These are phyloP conservation scores for Aspergillus ochraceoroseus DNA, from an alignment of 2,329 filamentous ascomycete species.

Conservation along the genomic window DNA sequence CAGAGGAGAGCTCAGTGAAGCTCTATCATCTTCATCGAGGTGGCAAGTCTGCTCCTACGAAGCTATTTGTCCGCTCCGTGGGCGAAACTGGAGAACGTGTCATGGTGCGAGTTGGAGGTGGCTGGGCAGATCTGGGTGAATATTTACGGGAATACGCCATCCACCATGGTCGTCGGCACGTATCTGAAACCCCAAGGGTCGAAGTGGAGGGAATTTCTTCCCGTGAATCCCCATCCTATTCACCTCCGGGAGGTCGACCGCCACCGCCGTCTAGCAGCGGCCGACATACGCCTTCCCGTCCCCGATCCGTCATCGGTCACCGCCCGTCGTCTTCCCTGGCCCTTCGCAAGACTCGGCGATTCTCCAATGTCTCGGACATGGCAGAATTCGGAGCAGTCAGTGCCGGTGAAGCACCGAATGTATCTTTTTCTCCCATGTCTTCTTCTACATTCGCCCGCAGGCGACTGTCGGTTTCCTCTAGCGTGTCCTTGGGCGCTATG, in stretches of 20 bases:
- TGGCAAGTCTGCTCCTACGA: conserved; percentile 81
- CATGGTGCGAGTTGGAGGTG: conserved; percentile 95
- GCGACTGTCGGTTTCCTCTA: conserved; percentile 39
- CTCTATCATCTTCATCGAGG: conserved; percentile 85
- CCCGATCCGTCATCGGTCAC: conserved; percentile 34
- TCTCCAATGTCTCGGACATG: conserved; percentile 34
- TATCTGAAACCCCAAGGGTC: conserved; percentile 50
- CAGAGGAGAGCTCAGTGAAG: conserved; percentile 69
- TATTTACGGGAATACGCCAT: conserved; percentile 90
- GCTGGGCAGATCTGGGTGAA: conserved; percentile 95
- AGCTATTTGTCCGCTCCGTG: conserved; percentile 87
- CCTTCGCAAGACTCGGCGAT: conserved; percentile 38
- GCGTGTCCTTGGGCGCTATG: conserved; percentile 32
- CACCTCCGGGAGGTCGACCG: conserved; percentile 26
- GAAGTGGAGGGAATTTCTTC: conserved; percentile 51
- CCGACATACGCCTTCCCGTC: conserved; percentile 36
- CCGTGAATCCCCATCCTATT: conserved; percentile 29
- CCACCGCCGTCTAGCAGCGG: conserved; percentile 25
- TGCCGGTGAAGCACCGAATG: conserved; percentile 27
- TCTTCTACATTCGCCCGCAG: conserved; percentile 28
- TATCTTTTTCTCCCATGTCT: conserved; percentile 29
- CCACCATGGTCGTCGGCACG: conserved; percentile 74
- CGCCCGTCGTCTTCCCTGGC: conserved; percentile 39
- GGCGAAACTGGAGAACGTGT: conserved; percentile 86
- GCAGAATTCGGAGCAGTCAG: conserved; percentile 26